Evolutionary conservation across 2,329 filamentous ascomycete species (phyloP), one percentile per base, ranked within the genome.

Genomic region (Coniochaeta pulveracea): DNA sequence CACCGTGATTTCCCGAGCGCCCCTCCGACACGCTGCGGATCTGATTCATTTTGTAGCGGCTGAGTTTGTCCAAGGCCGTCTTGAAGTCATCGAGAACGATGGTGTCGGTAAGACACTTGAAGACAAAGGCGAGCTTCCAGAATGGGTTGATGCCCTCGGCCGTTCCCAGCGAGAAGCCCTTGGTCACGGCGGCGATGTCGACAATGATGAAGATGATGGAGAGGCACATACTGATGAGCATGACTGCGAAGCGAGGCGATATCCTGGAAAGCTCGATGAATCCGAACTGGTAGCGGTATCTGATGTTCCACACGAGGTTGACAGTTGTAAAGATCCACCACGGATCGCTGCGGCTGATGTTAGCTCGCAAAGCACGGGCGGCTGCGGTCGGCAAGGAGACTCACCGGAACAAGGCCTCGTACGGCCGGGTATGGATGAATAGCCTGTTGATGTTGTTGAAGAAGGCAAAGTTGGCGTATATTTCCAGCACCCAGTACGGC

Each of bases 51-150:
- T 33, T 35, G 18, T 23, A 35, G 3, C 21, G 27, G 15, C 37
- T 39, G 32, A 49, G 37, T 29, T 43, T 42, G 31, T 67, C 63
- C 5, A 68, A 48, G 0, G 61, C 63, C 3, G 73, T 76, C 46
- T 79, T 79, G 63, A 80, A 80, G 44, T 80, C 76, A 45, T 80
- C 76, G 9, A 80, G 64, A 33, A 80, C 66, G 33, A 80, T 72
- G 0, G 68, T 73, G 46, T 80, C 76, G 14, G 74, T 77, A 29
- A 80, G 61, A 39, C 76, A 80, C 52, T 80, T 80, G 61, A 77
- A 78, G 15, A 78, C 66, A 28, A 76, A 72, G 1, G 68, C 64
- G 9, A 76, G 47, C 47, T 61, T 72, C 74, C 74, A 79, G 48
- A 76, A 79, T 0, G 74, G 74, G 44, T 79, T 75, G 43, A 79